Evolutionary conservation across 176 grass and related monocot genomes (phyloP).

Genomic region (Oropetium thomaeum): DNA sequence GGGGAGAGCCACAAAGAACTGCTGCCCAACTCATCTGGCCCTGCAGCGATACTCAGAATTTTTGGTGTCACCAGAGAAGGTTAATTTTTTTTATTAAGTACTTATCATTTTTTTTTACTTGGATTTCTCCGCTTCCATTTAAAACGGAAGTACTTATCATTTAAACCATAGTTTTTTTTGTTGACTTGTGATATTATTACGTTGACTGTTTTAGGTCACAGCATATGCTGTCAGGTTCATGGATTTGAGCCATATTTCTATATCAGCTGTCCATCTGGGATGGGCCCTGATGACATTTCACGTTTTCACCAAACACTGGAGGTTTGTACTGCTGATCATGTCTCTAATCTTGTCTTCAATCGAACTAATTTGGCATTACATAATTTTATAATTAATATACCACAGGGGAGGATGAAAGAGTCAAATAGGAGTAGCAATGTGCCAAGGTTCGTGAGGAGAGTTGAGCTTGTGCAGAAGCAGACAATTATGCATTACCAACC

Average conservation of each 20-base stretch:
- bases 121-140: no score
- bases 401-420: constrained; percentile 87
- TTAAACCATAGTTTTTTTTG: constrained; percentile 8
- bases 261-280: constrained; percentile 65
- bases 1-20: constrained; percentile 83
- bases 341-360: background rate
- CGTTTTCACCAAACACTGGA: constrained; percentile 80
- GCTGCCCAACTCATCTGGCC: constrained; percentile 70
- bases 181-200: constrained; percentile 20
- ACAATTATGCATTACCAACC: constrained; percentile 98
- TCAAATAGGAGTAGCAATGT: constrained; percentile 96
- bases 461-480: constrained; percentile 91
- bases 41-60: constrained; percentile 86
- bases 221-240: constrained; percentile 93
- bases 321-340: constrained; percentile 42
- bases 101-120: no score
- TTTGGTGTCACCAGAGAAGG: constrained; percentile 98
- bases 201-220: constrained; percentile 58
- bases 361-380: constrained; percentile 11
- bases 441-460: constrained; percentile 76
- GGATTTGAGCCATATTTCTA: constrained; percentile 98
- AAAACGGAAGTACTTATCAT: background rate
- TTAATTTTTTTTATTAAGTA: constrained; percentile 19
- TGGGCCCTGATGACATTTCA: constrained; percentile 93
- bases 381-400: constrained; percentile 35